Percentiles rank a stretch among this genome's conserved stretches.
Evolutionary conservation across 2,329 filamentous ascomycete species (phyloP).

Genomic region (Akanthomyces muscarius): DNA sequence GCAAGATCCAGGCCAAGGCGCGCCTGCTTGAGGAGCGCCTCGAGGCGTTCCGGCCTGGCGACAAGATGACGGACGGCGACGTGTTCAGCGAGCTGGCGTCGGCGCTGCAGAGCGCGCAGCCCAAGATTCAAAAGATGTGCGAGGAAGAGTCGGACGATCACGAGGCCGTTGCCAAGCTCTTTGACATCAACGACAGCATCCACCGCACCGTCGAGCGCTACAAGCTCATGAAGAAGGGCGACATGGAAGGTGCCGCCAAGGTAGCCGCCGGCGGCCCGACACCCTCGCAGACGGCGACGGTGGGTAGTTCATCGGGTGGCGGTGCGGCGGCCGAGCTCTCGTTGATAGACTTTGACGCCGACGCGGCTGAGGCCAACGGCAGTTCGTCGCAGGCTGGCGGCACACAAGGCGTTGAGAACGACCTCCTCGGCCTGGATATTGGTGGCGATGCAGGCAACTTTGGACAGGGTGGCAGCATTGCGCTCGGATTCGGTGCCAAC

Average conservation of each 20-base stretch:
- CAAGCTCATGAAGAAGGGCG: constrained; percentile 92
- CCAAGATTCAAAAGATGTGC: constrained; percentile 99
- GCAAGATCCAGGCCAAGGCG: constrained; percentile 93
- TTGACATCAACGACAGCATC: constrained; percentile 99
- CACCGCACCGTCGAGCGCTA: constrained; percentile 94
- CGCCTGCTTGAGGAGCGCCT: constrained; percentile 88
- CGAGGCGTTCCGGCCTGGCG: constrained; percentile 75
- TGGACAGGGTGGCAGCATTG: constrained; percentile 75
- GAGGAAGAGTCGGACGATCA: constrained; percentile 97
- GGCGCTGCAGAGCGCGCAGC: constrained; percentile 86
- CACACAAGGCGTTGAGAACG: constrained; percentile 66
- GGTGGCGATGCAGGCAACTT: constrained; percentile 58
- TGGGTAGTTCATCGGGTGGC: constrained; percentile 22
- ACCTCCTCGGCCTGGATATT: constrained; percentile 84
- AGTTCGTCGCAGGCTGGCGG: constrained; percentile 50
- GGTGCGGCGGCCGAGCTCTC: constrained; percentile 68
- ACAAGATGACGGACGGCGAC: constrained; percentile 66
- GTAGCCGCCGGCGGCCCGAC: constrained; percentile 72
- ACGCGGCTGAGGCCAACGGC: constrained; percentile 52
- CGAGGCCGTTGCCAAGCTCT: constrained; percentile 88
- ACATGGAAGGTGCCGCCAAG: constrained; percentile 75
- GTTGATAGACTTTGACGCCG: constrained; percentile 82
- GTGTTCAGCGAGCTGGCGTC: constrained; percentile 81
- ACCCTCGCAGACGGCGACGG: constrained; percentile 55
- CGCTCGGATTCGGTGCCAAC: constrained; percentile 72